Conservation (phyloP, 2,329 filamentous ascomycete species). For the Fusarium marasasianum region DNA sequence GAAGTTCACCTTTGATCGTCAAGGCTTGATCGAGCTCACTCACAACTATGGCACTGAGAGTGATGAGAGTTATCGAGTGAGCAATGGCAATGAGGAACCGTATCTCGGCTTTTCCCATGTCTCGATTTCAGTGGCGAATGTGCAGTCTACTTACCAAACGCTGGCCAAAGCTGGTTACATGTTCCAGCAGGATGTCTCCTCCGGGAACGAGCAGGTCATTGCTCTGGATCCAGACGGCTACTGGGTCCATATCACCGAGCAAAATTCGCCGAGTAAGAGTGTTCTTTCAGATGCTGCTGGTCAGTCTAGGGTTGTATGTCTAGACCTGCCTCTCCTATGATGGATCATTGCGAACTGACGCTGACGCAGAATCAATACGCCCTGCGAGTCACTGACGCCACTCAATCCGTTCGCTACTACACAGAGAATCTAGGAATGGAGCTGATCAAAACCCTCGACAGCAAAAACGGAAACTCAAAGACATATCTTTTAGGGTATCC, state of each 20-base stretch:
- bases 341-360: neutral
- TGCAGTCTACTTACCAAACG: neutral
- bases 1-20: neutral
- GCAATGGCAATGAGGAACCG: neutral
- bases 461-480: neutral
- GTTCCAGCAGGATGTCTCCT: neutral
- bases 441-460: neutral
- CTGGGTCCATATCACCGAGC: neutral
- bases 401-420: neutral
- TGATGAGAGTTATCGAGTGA: neutral
- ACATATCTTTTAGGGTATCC: neutral
- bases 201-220: neutral
- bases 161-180: neutral
- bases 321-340: neutral
- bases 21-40: neutral
- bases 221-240: neutral
- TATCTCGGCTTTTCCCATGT: neutral
- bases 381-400: neutral
- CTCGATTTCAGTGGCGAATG: neutral
- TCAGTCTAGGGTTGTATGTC: neutral
- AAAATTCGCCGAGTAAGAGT: accelerated
- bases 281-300: accelerated
- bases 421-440: neutral
- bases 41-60: neutral
- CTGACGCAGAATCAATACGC: neutral